Evolutionary conservation across 2,329 filamentous ascomycete species (phyloP), one percentile per base, ranked within the genome.

Genomic region (Cryphonectria radicalis): DNA sequence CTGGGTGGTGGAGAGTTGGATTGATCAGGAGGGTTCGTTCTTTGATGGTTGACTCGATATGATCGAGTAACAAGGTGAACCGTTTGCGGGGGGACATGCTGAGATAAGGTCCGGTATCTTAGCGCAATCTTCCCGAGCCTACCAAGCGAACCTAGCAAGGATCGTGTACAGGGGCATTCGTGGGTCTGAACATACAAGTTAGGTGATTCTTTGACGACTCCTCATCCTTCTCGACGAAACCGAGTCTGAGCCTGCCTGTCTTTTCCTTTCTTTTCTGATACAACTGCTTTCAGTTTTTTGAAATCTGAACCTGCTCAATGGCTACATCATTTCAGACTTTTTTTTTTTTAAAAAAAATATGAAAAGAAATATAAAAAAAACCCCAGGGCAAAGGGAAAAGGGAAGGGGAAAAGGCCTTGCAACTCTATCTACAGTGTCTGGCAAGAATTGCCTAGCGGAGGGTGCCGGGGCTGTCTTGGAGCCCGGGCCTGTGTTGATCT

Each of bases 1-100:
- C 32, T 8, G 32, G 35, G 8, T 63, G 37, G 32, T n/a, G 25
- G 22, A n/a, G 22, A 22, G 11, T n/a, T 50, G 22, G 46, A n/a
- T 11, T 50, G 22, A 50, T 50, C 46, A 32, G 32, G 32, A 32
- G 46, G 22, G 22, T 22, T n/a, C 43, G 8, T 8, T 17, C 4
- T 32, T 28, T 8, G 37, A 64, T 7, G 68, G 68, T 69, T 84
- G 82, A 84, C 82, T 84, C 82, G 82, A 84, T 83, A 77, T 76
- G 77, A 83, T 84, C 79, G 80, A 82, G 82, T 84, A 64, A 64
- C 37, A 42, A 46, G n/a, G 32, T 25, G 6, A 84, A 84, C 74
- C 71, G 59, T 68, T 63, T 70, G 67, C 70, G 70, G 73, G 71
- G 71, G 73, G 72, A 66, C 69, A 60, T 6, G 60, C 8, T 66